phyloP scores from a whole-genome alignment of 805 yeast species.

The Candida bentonensis region DNA sequence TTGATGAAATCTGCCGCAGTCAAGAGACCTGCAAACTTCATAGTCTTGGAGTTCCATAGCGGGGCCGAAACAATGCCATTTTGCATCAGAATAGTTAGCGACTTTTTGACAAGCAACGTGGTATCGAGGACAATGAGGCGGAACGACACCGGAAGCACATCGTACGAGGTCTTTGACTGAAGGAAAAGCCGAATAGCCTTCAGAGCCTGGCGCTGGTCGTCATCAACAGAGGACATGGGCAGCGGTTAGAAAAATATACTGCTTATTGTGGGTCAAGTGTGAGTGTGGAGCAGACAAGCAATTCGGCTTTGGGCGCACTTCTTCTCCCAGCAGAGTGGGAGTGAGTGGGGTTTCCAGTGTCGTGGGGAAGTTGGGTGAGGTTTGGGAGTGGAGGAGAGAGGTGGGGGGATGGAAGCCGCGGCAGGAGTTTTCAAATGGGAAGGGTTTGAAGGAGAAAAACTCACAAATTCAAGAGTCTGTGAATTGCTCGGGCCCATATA shows the following conservation, averaged over 20 bases:
- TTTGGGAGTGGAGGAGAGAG: no score
- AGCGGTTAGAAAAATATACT: background rate
- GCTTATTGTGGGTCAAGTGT: no score
- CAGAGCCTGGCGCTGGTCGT: conserved; percentile 62
- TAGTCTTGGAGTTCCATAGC: conserved; percentile 80
- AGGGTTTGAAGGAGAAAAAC: no score
- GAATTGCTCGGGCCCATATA: no score
- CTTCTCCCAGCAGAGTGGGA: no score
- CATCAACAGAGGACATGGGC: conserved; percentile 16
- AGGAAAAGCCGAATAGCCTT: conserved; percentile 73
- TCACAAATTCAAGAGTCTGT: no score
- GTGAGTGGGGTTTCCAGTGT: no score
- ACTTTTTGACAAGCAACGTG: conserved; percentile 74
- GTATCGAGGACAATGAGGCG: conserved; percentile 89
- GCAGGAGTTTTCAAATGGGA: no score
- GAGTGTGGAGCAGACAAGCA: no score
- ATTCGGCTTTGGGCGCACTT: no score
- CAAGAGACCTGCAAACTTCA: conserved; percentile 85
- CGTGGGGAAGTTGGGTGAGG: no score
- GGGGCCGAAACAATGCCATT: conserved; percentile 96
- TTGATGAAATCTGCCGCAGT: conserved; percentile 89
- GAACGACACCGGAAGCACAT: conserved; percentile 90
- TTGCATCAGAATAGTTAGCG: conserved; percentile 77
- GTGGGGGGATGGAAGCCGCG: no score
- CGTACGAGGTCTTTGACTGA: conserved; percentile 86